Evolutionary conservation across 2,329 filamentous ascomycete species (phyloP).

Genomic region (Dothiorella sarmentorum): DNA sequence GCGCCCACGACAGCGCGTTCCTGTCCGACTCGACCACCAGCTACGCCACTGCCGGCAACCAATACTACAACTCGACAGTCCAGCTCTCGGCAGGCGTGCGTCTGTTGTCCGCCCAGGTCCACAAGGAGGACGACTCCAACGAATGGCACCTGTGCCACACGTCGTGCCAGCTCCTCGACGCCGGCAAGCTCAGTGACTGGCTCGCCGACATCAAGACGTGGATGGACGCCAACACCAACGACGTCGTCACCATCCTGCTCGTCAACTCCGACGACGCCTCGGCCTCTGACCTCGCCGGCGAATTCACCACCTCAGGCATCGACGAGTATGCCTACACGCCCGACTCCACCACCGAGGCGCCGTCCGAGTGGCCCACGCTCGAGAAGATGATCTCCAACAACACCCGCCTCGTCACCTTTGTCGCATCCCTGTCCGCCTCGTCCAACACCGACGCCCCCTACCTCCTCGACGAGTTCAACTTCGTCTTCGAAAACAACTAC

Average conservation of each 20-base stretch:
- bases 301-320: slow-evolving; percentile 48
- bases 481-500: slow-evolving; percentile 67
- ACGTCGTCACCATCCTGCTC: slow-evolving; percentile 68
- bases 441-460: slow-evolving; percentile 42
- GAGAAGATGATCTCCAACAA: slow-evolving; percentile 58
- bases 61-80: slow-evolving; percentile 65
- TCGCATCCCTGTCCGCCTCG: slow-evolving; percentile 46
- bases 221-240: slow-evolving; percentile 63
- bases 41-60: slow-evolving; percentile 61
- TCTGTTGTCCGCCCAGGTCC: slow-evolving; percentile 65
- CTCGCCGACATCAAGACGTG: slow-evolving; percentile 58
- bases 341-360: slow-evolving; percentile 39
- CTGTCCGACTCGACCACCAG: slow-evolving; percentile 58
- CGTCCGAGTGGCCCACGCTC: slow-evolving; percentile 62
- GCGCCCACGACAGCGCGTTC: slow-evolving; percentile 68
- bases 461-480: slow-evolving; percentile 57
- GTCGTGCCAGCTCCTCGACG: slow-evolving; percentile 61
- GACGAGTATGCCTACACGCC: slow-evolving; percentile 51
- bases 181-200: slow-evolving; percentile 61
- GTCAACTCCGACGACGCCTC: slow-evolving; percentile 62
- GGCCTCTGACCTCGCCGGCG: slow-evolving; percentile 51
- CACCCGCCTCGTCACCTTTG: slow-evolving; percentile 62
- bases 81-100: slow-evolving; percentile 66
- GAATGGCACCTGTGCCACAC: slow-evolving; percentile 65
- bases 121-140: slow-evolving; percentile 37